phyloP scores from a whole-genome alignment of 2,329 filamentous ascomycete genomes.

The Aspergillus sp. region DNA sequence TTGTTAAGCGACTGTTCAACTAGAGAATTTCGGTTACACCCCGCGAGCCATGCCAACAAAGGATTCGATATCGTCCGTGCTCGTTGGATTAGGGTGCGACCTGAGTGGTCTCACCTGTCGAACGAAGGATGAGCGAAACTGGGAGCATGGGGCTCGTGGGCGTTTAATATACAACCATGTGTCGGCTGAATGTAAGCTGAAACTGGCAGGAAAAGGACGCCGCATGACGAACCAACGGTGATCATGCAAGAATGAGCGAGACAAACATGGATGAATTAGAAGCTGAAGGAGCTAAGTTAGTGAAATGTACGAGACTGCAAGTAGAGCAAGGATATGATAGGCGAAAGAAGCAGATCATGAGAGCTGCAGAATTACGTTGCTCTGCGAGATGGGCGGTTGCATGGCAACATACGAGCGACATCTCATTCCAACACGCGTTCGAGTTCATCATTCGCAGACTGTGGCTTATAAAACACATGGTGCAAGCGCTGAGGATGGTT shows the following conservation, averaged over 20 bases:
- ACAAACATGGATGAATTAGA: neutral
- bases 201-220: neutral
- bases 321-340: neutral
- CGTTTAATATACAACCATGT: conserved; percentile 6
- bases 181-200: conserved; percentile 1
- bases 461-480: neutral
- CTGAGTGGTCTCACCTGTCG: neutral
- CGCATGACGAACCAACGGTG: conserved; percentile 3
- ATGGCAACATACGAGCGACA: conserved; percentile 2
- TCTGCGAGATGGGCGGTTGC: conserved; percentile 7
- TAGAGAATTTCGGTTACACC: neutral
- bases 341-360: neutral
- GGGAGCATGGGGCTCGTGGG: conserved; percentile 3
- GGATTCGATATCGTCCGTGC: conserved; percentile 2
- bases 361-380: conserved; percentile 1
- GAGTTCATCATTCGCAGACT: conserved; percentile 1
- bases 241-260: neutral
- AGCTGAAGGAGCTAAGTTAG: neutral
- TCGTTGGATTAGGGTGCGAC: neutral
- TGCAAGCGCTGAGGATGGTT: conserved; percentile 9
- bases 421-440: neutral
- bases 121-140: neutral
- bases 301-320: neutral
- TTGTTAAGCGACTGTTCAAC: neutral
- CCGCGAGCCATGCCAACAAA: neutral